phyloP scores from a whole-genome alignment of 306 rosid species.

The Carpinus fangiana region DNA sequence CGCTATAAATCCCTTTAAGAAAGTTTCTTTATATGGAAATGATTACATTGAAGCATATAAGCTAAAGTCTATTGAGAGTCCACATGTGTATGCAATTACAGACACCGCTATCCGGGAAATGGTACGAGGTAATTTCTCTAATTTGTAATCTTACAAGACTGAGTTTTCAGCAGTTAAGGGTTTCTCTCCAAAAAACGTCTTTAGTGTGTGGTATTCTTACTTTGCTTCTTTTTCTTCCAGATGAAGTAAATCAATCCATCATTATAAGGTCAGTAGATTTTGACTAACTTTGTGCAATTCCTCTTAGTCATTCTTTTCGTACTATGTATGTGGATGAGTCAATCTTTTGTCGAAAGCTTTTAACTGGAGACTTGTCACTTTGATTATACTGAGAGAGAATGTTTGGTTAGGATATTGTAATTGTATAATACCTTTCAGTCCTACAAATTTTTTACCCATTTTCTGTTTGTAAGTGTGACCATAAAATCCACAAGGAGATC shows the following conservation, averaged over 20 bases:
- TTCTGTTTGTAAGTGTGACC: not conserved
- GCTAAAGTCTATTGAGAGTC: slow-evolving; percentile 65
- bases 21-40: slow-evolving; percentile 80
- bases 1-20: slow-evolving; percentile 94
- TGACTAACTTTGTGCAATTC: not conserved
- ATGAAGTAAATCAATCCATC: slow-evolving; percentile 96
- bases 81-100: slow-evolving; percentile 96
- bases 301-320: not conserved
- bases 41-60: slow-evolving; percentile 86
- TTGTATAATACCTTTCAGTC: not conserved
- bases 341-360: slow-evolving; percentile 5
- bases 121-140: slow-evolving; percentile 65
- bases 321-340: slow-evolving; percentile 3
- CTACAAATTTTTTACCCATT: not conserved
- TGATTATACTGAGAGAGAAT: not conserved
- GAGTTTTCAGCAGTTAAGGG: slow-evolving; percentile 23
- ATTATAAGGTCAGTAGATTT: slow-evolving; percentile 78
- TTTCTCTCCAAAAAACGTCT: slow-evolving; percentile 23
- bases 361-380: not conserved
- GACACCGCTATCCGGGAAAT: slow-evolving; percentile 93
- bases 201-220: slow-evolving; percentile 30
- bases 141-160: slow-evolving; percentile 11
- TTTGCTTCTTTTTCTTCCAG: slow-evolving; percentile 49
- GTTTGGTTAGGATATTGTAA: not conserved
- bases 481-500: not conserved